Evolutionary conservation across 768 basidiomycete species (phyloP).

Genomic region (Podaxis sp.): DNA sequence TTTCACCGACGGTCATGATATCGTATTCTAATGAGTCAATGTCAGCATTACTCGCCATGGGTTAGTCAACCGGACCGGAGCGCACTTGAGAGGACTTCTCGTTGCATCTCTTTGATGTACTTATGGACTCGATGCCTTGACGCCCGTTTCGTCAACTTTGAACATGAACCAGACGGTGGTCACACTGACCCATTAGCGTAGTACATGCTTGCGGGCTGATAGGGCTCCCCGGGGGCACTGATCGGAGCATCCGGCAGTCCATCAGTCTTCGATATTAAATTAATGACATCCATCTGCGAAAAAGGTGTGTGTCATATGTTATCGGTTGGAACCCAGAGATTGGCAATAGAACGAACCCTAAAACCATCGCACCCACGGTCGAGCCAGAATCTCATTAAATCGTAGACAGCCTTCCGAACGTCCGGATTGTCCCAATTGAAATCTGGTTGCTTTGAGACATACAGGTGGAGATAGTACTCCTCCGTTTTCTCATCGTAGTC

Average conservation of each 20-base stretch:
- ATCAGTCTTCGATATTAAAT: slow-evolving; percentile 60
- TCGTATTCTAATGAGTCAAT: slow-evolving; percentile 41
- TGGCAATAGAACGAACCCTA: slow-evolving; percentile 42
- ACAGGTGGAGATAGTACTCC: slow-evolving; percentile 76
- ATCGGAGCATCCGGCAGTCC: slow-evolving; percentile 70
- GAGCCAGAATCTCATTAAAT: slow-evolving; percentile 75
- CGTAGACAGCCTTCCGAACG: slow-evolving; percentile 58
- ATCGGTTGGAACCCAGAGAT: background rate
- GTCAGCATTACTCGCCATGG: background rate
- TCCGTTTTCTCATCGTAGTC: slow-evolving; percentile 61
- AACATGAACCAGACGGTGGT: background rate
- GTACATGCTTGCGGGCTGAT: slow-evolving; percentile 52
- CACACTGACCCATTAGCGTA: slow-evolving; percentile 59
- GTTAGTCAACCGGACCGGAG: slow-evolving; percentile 10
- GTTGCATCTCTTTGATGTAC: slow-evolving; percentile 66
- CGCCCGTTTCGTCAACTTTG: background rate
- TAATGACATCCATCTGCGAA: slow-evolving; percentile 67
- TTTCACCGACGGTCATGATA: slow-evolving; percentile 67
- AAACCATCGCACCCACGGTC: slow-evolving; percentile 75
- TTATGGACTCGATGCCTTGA: slow-evolving; percentile 64
- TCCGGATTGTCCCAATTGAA: slow-evolving; percentile 75
- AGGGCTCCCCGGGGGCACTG: slow-evolving; percentile 45
- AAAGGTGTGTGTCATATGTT: background rate
- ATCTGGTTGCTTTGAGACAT: slow-evolving; percentile 67
- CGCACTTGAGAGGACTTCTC: slow-evolving; percentile 59